Conservation (phyloP, 2,329 filamentous ascomycete species). For the Septoria petroselini region DNA sequence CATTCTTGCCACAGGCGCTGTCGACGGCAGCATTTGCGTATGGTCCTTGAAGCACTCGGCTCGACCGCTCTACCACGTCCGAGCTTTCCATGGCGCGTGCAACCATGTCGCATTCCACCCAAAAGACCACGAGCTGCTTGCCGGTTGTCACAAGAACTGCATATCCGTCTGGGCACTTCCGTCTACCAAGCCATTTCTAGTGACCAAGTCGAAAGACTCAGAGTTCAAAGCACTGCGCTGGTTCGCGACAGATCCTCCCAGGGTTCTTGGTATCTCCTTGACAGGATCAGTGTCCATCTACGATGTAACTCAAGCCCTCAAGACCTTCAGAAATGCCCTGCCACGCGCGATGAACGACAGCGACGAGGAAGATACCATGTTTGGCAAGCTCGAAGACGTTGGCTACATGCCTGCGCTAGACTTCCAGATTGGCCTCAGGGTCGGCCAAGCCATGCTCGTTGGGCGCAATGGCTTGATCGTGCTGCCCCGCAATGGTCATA, state of each 20-base stretch:
- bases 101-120: conserved; percentile 20
- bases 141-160: conserved; percentile 15
- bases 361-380: conserved; percentile 25
- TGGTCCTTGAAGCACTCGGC: conserved; percentile 26
- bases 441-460: conserved; percentile 23
- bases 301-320: conserved; percentile 14
- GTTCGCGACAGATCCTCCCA: conserved; percentile 11
- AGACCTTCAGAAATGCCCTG: conserved; percentile 3
- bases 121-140: conserved; percentile 15
- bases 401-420: conserved; percentile 13
- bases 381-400: conserved; percentile 25
- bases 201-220: conserved; percentile 9
- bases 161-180: conserved; percentile 19
- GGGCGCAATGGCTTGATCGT: conserved; percentile 30
- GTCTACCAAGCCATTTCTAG: conserved; percentile 16
- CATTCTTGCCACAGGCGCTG: conserved; percentile 23
- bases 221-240: conserved; percentile 18
- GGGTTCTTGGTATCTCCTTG: conserved; percentile 14
- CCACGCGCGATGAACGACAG: neutral
- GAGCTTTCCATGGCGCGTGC: conserved; percentile 21
- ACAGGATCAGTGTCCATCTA: conserved; percentile 16
- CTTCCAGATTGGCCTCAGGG: conserved; percentile 12
- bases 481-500: conserved; percentile 21
- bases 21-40: conserved; percentile 26
- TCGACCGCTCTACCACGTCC: conserved; percentile 23